A percentile compares a stretch with the other conserved stretches of the same genome.
phyloP scores from a whole-genome alignment of 1,284 basidiomycete species.

The Pseudozyma hubeiensis region DNA sequence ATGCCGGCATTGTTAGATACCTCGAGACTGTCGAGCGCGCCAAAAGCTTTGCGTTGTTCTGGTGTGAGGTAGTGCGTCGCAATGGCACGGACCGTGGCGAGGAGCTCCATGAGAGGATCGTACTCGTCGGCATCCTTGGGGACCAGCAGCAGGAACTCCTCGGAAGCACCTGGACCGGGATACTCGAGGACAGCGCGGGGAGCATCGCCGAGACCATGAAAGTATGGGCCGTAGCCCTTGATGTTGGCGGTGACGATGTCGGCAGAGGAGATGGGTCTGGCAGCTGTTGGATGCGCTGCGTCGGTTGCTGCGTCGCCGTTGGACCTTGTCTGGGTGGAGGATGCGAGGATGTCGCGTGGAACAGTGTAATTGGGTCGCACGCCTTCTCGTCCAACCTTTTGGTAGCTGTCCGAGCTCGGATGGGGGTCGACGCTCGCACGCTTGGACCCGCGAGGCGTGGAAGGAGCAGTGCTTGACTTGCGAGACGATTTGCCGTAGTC shows the following conservation, averaged over 20 bases:
- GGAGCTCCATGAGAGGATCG: slow-evolving; percentile 64
- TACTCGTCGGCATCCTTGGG: slow-evolving; percentile 65
- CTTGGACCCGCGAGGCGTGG: slow-evolving; percentile 39
- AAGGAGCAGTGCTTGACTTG: slow-evolving; percentile 20
- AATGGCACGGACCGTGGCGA: slow-evolving; percentile 57
- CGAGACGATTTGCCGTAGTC: slow-evolving; percentile 8
- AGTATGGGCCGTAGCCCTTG: slow-evolving; percentile 54
- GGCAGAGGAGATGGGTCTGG: slow-evolving; percentile 27
- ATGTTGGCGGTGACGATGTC: slow-evolving; percentile 45
- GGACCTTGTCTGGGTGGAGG: not conserved
- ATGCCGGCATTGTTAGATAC: slow-evolving; percentile 55
- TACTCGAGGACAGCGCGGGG: slow-evolving; percentile 55
- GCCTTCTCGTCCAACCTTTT: slow-evolving; percentile 44
- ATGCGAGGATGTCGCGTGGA: slow-evolving; percentile 39
- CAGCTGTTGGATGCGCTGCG: not conserved
- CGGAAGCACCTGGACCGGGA: slow-evolving; percentile 50
- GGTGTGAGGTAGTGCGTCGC: slow-evolving; percentile 56
- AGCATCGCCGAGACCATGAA: slow-evolving; percentile 44
- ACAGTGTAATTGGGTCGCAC: slow-evolving; percentile 46
- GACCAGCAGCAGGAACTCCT: slow-evolving; percentile 57
- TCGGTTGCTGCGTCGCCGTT: not conserved
- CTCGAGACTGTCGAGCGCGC: slow-evolving; percentile 60
- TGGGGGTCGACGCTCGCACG: slow-evolving; percentile 44
- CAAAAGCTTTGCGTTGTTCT: slow-evolving; percentile 53
- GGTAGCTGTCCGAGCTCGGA: slow-evolving; percentile 39